Conservation (phyloP, 495 filamentous ascomycete genomes). For the Neurospora sp. region DNA sequence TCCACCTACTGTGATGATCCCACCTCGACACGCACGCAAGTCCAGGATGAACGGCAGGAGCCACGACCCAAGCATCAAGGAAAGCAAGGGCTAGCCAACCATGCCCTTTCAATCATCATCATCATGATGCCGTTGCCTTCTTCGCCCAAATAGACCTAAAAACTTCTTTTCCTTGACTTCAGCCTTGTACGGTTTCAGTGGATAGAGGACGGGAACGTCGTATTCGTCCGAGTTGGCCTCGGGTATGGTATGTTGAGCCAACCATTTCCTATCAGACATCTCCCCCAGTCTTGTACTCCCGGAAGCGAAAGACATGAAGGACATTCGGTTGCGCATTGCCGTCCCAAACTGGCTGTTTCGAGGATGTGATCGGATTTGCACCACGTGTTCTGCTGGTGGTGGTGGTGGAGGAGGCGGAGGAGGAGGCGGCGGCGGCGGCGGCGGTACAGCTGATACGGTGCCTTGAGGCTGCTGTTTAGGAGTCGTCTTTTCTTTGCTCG, state of each 20-base stretch:
- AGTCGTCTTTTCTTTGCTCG: neutral
- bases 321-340: conserved; percentile 13
- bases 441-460: neutral
- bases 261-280: conserved; percentile 20
- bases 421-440: neutral
- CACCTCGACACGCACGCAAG: neutral
- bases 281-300: conserved; percentile 30
- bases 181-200: conserved; percentile 18
- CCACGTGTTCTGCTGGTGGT: neutral
- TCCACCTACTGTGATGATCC: neutral
- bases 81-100: neutral
- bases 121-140: neutral
- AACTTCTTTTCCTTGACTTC: conserved; percentile 21
- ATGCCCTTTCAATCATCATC: neutral
- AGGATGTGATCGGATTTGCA: neutral
- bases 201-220: conserved; percentile 19
- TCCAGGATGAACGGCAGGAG: neutral
- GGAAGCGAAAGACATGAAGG: conserved; percentile 19
- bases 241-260: conserved; percentile 3
- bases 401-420: neutral
- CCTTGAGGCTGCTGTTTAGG: neutral
- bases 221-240: conserved; percentile 16
- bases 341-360: neutral
- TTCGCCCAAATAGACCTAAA: conserved; percentile 18
- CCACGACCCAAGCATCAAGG: neutral